Evolutionary conservation across 345 rosid species (phyloP).

Genomic region (Gossypioides kirkii): DNA sequence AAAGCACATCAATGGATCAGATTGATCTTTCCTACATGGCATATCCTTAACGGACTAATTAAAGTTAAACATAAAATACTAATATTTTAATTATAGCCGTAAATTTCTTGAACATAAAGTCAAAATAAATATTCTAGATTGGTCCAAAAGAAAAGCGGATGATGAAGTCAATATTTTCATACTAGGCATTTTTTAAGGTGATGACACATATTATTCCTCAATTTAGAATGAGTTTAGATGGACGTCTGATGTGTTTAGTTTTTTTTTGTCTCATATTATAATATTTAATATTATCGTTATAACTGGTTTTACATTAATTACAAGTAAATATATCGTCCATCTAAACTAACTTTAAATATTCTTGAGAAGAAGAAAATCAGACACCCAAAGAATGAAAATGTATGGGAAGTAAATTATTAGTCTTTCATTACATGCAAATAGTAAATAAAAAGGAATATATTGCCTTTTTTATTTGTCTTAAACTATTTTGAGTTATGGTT

Average conservation of each 20-base stretch:
- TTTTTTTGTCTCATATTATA: too few species aligned
- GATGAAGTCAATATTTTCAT: neutral
- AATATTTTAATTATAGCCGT: neutral
- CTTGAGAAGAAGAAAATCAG: neutral
- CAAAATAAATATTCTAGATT: neutral
- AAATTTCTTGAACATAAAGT: neutral
- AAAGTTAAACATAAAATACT: neutral
- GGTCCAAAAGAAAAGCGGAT: neutral
- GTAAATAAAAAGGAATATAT: neutral
- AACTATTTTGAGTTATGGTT: neutral
- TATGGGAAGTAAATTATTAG: neutral
- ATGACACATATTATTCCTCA: neutral
- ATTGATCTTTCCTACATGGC: neutral
- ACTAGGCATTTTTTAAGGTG: neutral
- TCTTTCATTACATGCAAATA: neutral
- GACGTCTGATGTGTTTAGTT: too few species aligned
- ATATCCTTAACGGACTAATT: neutral
- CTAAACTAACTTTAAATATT: too few species aligned
- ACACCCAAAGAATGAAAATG: neutral
- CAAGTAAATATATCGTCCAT: too few species aligned
- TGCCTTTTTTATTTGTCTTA: neutral
- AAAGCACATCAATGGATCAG: neutral
- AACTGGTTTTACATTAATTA: too few species aligned
- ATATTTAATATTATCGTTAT: too few species aligned
- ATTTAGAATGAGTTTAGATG: too few species aligned